Percentiles rank a stretch among this genome's conserved stretches.
Conservation (phyloP, 2,329 filamentous ascomycete genomes). For the Fonsecaea multimorphosa region DNA sequence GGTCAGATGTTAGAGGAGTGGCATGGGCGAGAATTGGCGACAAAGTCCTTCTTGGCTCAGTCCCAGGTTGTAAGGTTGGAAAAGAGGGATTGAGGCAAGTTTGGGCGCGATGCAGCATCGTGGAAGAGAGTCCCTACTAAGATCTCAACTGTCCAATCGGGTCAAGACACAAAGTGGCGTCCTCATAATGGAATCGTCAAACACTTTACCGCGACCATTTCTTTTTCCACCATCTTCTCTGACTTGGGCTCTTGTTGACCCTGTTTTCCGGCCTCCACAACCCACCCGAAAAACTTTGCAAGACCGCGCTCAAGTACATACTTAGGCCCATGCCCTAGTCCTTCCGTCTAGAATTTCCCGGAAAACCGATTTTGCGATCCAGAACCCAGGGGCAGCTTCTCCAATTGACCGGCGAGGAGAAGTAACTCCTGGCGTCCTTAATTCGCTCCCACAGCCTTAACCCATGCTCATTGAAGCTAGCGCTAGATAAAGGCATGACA, state of each 20-base stretch:
- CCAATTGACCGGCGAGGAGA: not conserved
- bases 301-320: not conserved
- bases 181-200: constrained; percentile 5
- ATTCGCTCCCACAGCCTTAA: not conserved
- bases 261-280: constrained; percentile 2
- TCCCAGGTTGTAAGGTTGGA: constrained; percentile 1
- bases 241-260: not conserved
- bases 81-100: constrained; percentile 8
- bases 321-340: not conserved
- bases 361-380: not conserved
- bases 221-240: not conserved
- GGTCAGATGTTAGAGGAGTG: not conserved
- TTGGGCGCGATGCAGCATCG: constrained; percentile 6
- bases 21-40: constrained; percentile 4
- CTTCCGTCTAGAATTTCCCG: not conserved
- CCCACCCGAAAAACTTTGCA: not conserved
- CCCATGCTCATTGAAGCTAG: not conserved
- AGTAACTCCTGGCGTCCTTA: not conserved
- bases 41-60: not conserved
- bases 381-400: not conserved
- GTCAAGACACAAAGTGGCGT: constrained; percentile 4
- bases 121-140: not conserved
- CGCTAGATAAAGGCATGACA: not conserved
- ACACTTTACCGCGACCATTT: not conserved
- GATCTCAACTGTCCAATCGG: constrained; percentile 14